Conservation (phyloP, 805 yeast species). For the Kodamaea sagamina region DNA sequence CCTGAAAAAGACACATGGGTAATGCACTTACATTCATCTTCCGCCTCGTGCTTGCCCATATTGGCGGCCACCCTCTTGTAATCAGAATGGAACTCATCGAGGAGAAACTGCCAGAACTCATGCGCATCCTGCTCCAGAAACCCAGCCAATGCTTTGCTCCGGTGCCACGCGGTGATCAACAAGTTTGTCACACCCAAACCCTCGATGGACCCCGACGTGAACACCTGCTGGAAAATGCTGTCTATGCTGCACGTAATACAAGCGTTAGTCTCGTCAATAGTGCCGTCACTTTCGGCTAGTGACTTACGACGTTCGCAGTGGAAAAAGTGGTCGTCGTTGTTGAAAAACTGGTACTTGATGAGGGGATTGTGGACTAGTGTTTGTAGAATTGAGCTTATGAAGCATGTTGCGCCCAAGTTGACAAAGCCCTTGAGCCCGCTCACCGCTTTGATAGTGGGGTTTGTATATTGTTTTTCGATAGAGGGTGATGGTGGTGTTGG, state of each 20-base stretch:
- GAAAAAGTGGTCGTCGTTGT: constrained; percentile 63
- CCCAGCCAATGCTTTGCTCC: constrained; percentile 84
- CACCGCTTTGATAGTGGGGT: constrained; percentile 56
- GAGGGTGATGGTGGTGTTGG: too few species aligned
- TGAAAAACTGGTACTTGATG: constrained; percentile 72
- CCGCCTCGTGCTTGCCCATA: constrained; percentile 10
- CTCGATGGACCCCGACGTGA: constrained; percentile 57
- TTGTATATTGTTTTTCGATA: constrained; percentile 18
- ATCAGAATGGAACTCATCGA: constrained; percentile 76
- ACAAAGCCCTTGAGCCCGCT: constrained; percentile 87
- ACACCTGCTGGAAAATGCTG: constrained; percentile 72
- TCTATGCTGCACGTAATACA: constrained; percentile 90
- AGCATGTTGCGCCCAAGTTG: constrained; percentile 96
- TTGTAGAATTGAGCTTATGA: constrained; percentile 92
- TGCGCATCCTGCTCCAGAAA: constrained; percentile 98
- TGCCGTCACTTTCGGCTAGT: constrained; percentile 17
- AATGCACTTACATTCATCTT: constrained; percentile 64
- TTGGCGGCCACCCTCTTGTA: constrained; percentile 24
- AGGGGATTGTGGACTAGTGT: constrained; percentile 88
- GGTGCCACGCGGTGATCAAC: constrained; percentile 84
- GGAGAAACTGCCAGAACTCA: constrained; percentile 91
- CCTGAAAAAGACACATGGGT: constrained; percentile 86
- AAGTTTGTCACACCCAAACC: constrained; percentile 83
- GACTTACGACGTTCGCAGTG: constrained; percentile 42
- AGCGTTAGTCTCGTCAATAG: constrained; percentile 33